Base-by-base conservation (phyloP, 225 moss, liverwort and hornwort species). In the Marchantia polymorpha region DNA sequence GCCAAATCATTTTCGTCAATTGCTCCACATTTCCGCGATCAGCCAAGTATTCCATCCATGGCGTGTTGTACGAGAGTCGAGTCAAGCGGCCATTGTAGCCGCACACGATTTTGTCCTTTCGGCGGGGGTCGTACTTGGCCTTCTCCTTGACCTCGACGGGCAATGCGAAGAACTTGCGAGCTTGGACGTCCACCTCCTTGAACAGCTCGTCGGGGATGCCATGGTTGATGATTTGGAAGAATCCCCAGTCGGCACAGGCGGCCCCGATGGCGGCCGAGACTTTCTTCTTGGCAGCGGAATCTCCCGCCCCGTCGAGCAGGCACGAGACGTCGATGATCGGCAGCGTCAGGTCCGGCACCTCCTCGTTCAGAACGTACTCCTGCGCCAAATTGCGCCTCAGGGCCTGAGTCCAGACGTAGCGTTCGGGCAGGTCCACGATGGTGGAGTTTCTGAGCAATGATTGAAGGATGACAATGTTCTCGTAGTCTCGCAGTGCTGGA, bases 171-270 rank as follows among this genome's bases (percentile, higher is more conserved):
- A 83, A 83, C 6, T 77, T 51, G 12, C 69, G 77, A 58, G 68
- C 74, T 78, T 77, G 72, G 46, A 53, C 13, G 49, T 77, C 60
- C 25, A 77, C 17, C 26, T 30, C 66, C 5, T 77, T 17, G 22
- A 69, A 6, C 15, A 72, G 69, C 50, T 63, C 74, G 13, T 80
- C 27, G 12, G 82, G 31, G 39, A 80, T 59, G 25, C 77, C 80
- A 69, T 86, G 82, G 68, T 86, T 86, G 22, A 86, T 59, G 19
- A 86, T 49, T 61, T 80, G 86, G 30, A 86, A 80, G 53, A 86
- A 80, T 13, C 86, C 86, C 73, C 72, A 74, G 14, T 78, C 61
- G 30, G 19, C 80, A 50, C 52, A 60, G 11, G 80, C 80, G 56
- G 25, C 53, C 14, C 69, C 39, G 19, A 78, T 78, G 69, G 69